These are phyloP conservation scores for Trypanosoma vivax DNA, from an alignment of 208 protist species.

Conservation along the genomic window DNA sequence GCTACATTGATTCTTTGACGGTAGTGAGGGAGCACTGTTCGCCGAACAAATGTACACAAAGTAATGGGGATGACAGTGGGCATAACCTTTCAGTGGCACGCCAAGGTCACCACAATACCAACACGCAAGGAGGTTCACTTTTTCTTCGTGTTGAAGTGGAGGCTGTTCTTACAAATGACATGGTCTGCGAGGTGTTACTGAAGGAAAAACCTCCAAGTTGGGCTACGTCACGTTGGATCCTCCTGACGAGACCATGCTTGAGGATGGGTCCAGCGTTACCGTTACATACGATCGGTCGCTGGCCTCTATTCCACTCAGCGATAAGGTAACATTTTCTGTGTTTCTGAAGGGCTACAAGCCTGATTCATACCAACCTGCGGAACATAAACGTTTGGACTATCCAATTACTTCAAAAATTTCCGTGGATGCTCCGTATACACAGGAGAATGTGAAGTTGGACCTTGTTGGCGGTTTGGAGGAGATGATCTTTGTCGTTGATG, in stretches of 20 bases:
- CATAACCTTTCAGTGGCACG: too few relatives aligned
- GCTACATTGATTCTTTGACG: constrained; percentile 5
- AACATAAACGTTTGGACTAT: too few relatives aligned
- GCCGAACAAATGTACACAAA: neutral
- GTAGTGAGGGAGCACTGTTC: constrained; percentile 1
- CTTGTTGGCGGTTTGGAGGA: neutral
- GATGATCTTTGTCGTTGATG: constrained; percentile 16
- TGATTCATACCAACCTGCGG: neutral
- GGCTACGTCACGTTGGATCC: constrained; percentile 10
- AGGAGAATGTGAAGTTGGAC: neutral
- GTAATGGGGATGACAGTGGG: too few relatives aligned
- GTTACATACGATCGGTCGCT: constrained; percentile 9
- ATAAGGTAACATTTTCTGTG: neutral
- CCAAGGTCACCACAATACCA: too few relatives aligned
- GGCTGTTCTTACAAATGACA: constrained; percentile 1
- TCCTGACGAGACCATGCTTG: constrained; percentile 1
- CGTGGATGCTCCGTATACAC: neutral
- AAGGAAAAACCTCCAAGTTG: neutral
- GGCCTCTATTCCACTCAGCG: neutral
- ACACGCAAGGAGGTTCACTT: neutral
- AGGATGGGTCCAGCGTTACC: neutral
- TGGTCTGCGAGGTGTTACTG: neutral
- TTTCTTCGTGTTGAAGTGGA: constrained; percentile 20
- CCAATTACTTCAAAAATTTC: too few relatives aligned
- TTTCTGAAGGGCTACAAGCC: neutral